Evolutionary conservation across 805 yeast genomes (phyloP).

Genomic region (Spencermartinsiella europaea): DNA sequence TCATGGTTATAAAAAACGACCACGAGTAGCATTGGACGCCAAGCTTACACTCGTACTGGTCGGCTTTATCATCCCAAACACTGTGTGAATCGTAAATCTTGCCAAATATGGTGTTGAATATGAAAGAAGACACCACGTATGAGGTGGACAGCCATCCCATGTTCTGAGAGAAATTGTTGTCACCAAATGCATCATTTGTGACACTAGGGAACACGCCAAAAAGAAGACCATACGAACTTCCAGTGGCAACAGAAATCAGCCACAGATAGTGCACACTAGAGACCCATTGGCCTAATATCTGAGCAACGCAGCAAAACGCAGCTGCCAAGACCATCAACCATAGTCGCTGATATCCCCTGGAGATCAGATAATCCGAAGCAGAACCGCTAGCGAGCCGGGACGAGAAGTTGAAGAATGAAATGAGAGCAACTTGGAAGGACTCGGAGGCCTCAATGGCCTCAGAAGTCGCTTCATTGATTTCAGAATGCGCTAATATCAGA

Average conservation of each 20-base stretch:
- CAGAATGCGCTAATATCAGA: slow-evolving; percentile 24
- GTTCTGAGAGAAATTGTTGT: slow-evolving; percentile 57
- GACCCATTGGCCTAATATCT: slow-evolving; percentile 39
- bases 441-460: slow-evolving; percentile 44
- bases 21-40: slow-evolving; percentile 20
- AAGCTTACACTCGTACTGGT: slow-evolving; percentile 12
- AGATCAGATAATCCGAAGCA: slow-evolving; percentile 52
- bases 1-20: slow-evolving; percentile 15
- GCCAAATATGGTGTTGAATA: slow-evolving; percentile 60
- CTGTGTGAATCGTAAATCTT: slow-evolving; percentile 49
- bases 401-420: slow-evolving; percentile 58
- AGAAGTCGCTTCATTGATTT: slow-evolving; percentile 3
- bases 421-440: slow-evolving; percentile 61
- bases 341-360: slow-evolving; percentile 42
- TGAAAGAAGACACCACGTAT: slow-evolving; percentile 55
- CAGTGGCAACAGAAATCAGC: slow-evolving; percentile 48
- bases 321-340: slow-evolving; percentile 53
- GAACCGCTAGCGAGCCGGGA: slow-evolving; percentile 63
- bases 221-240: slow-evolving; percentile 64
- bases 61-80: slow-evolving; percentile 4
- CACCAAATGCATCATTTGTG: slow-evolving; percentile 66
- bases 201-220: slow-evolving; percentile 69
- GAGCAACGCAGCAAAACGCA: slow-evolving; percentile 45
- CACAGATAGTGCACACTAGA: slow-evolving; percentile 38
- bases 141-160: slow-evolving; percentile 70